Base-by-base conservation (phyloP, 2,329 filamentous ascomycete species). In the Calonectria pteridis region DNA sequence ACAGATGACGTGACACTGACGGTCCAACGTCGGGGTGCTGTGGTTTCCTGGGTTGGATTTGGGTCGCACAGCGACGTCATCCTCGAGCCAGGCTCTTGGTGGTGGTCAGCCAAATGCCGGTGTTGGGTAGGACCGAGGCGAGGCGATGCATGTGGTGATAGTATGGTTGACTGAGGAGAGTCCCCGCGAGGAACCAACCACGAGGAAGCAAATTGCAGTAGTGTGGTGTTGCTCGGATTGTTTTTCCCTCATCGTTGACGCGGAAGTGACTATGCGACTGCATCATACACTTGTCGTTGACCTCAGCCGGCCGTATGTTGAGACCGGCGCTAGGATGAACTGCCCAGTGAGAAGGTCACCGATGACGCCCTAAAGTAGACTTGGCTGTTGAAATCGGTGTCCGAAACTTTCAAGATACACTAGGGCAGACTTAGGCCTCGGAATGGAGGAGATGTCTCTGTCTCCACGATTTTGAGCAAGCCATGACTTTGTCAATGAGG, bases 1-100 rank as follows among this genome's bases (percentile, higher is more conserved):
- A n/a, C n/a, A n/a, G n/a, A 62, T 62, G 55, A 62, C 55, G 55
- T 62, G 37, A 62, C 55, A 62, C 33, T 13, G n/a, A 28, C 55
- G n/a, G 35, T 18, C 55, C 55, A 62, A 62, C 26, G 35, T n/a
- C 26, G n/a, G n/a, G 33, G 23, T 14, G 18, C 18, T 40, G 16
- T 35, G 55, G 5, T 35, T 28, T 33, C 29, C 33, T 40, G 55
- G 55, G 55, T 16, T 35, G 23, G 23, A 13, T 6, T 62, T 40
- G 55, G 55, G 55, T 62, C 37, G 33, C 55, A 62, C 7, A 40
- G 14, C 55, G 55, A 62, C 55, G 33, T 62, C 55, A 62, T 40
- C 33, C 23, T 37, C 4, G 55, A 20, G 18, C 13, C 55, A 40
- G 10, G 14, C 23, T 62, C 55, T 16, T 62, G 33, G 40, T 13